Base-by-base conservation (phyloP, 768 basidiomycete species). In the Mycena epipterygia region DNA sequence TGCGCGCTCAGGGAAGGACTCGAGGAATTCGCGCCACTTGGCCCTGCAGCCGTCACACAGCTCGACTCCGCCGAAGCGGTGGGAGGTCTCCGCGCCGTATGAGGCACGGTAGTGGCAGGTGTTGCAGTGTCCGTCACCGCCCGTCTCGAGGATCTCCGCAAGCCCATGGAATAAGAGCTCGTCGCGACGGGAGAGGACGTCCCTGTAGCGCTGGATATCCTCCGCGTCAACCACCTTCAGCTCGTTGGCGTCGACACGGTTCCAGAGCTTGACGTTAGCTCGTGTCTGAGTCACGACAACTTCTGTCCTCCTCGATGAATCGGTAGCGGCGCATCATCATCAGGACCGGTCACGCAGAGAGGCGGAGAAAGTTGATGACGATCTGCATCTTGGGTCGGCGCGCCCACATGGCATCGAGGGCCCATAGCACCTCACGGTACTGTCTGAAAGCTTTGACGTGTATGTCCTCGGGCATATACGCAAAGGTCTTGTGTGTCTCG, bases 381-480 rank as follows among this genome's bases (percentile, higher is more conserved):
- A 35, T 5, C 3, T 7, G 30, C 29, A 55, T 3, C 27, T 17
- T 33, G 29, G 30, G 16, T 1, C 19, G 32, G 8, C 52, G 3
- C n/a, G 30, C 52, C 52, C 52, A 55, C 12, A 30, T 30, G 7
- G 56, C 37, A 27, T 58, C 56, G 39, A 58, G 56, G 3, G 56
- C 56, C 56, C n/a, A n/a, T n/a, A n/a, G n/a, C n/a, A n/a, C n/a
- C n/a, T n/a, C n/a, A n/a, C n/a, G n/a, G n/a, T n/a, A 41, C 56
- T 41, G 56, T n/a, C 37, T 21, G 56, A 58, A 58, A 6, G 56
- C 37, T n/a, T 4, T 27, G 8, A 37, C 37, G 3, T 37, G 56
- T 37, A 41, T 58, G 33, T 57, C 55, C 3, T 58, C 56, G 35
- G 56, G 56, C 23, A 41, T 13, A n/a, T 58, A 58, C 37, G 56